Evolutionary conservation across 176 grass and related monocot species (phyloP).

Genomic region (Pontederia crassipes): DNA sequence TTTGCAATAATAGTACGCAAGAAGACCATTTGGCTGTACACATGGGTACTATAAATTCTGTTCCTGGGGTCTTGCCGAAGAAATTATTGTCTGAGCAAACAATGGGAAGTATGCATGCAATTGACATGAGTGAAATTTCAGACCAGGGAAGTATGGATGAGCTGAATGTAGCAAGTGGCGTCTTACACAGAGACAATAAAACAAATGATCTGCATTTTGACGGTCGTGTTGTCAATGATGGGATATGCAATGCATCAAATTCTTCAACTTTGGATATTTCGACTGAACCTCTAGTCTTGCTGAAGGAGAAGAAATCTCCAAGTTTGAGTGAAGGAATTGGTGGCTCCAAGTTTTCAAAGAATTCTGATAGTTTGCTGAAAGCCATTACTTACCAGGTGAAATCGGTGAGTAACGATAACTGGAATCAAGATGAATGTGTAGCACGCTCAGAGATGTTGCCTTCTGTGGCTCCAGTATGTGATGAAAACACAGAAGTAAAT

Average conservation of each 20-base stretch:
- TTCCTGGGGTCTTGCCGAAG: constrained; percentile 20
- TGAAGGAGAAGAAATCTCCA: neutral
- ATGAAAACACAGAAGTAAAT: neutral
- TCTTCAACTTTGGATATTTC: constrained; percentile 18
- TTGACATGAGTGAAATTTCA: constrained; percentile 21
- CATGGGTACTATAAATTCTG: constrained; percentile 2
- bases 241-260: constrained; percentile 19
- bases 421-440: constrained; percentile 9
- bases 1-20: neutral
- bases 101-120: constrained; percentile 20
- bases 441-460: constrained; percentile 28
- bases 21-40: constrained; percentile 7
- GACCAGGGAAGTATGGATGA: constrained; percentile 29
- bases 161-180: constrained; percentile 12
- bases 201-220: constrained; percentile 9
- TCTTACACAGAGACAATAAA: constrained; percentile 18
- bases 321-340: constrained; percentile 11
- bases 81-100: constrained; percentile 29
- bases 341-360: constrained; percentile 24
- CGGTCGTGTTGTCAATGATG: constrained; percentile 19
- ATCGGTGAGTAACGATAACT: constrained; percentile 35
- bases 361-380: constrained; percentile 66
- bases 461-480: constrained; percentile 19
- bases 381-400: constrained; percentile 74
- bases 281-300: constrained; percentile 7